phyloP scores from a whole-genome alignment of 1,284 basidiomycete genomes.

The Bothia castanella region DNA sequence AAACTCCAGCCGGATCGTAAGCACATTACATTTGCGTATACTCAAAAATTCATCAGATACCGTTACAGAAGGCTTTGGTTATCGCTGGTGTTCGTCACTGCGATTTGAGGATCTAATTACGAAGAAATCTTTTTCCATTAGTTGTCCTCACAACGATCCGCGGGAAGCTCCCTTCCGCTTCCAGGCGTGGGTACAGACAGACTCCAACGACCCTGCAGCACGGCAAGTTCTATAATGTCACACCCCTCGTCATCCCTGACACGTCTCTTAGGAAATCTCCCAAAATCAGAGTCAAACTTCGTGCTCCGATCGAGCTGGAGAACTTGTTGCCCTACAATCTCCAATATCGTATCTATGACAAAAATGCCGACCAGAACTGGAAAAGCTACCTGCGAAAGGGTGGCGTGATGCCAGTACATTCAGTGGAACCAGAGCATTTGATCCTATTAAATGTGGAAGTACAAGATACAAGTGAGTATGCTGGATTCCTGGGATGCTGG shows the following conservation, averaged over 20 bases:
- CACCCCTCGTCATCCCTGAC: slow-evolving; percentile 1
- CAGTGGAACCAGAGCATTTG: slow-evolving; percentile 91
- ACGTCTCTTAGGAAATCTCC: slow-evolving; percentile 68
- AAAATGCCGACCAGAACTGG: slow-evolving; percentile 89
- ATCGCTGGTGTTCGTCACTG: slow-evolving; percentile 89
- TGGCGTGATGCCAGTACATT: slow-evolving; percentile 95
- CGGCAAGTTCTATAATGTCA: slow-evolving; percentile 41
- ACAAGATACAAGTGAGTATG: slow-evolving; percentile 75
- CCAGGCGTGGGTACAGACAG: slow-evolving; percentile 87
- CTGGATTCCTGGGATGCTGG: neutral
- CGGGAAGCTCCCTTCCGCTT: slow-evolving; percentile 93
- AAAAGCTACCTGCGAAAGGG: slow-evolving; percentile 91
- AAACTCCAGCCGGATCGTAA: slow-evolving; percentile 90
- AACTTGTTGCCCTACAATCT: slow-evolving; percentile 95
- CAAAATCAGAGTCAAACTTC: slow-evolving; percentile 78
- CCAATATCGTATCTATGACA: slow-evolving; percentile 95
- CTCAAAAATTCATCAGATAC: slow-evolving; percentile 10
- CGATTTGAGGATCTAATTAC: slow-evolving; percentile 88
- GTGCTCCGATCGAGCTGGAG: slow-evolving; percentile 96
- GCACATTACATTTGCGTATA: slow-evolving; percentile 29
- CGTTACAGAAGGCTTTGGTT: slow-evolving; percentile 83
- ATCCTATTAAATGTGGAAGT: slow-evolving; percentile 89
- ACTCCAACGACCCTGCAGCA: slow-evolving; percentile 59
- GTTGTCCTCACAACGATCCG: slow-evolving; percentile 80
- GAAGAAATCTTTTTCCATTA: slow-evolving; percentile 77